Evolutionary conservation across 768 basidiomycete genomes (phyloP).

Genomic region (Termitomyces heimii): DNA sequence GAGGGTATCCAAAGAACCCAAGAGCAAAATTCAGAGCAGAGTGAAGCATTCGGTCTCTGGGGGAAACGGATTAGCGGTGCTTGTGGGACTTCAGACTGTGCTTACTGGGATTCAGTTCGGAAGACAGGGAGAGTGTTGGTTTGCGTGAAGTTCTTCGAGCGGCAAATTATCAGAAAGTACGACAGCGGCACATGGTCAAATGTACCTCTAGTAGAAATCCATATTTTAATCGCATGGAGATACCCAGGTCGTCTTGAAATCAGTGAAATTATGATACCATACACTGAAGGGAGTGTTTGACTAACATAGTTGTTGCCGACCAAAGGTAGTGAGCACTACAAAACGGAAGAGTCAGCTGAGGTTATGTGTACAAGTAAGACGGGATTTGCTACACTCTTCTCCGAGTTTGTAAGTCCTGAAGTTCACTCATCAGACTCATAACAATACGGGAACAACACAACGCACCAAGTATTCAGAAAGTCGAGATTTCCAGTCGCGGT

Average conservation of each 20-base stretch:
- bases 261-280: not conserved
- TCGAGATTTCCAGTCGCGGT: conserved; percentile 56
- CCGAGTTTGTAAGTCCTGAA: conserved; percentile 85
- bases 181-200: not conserved
- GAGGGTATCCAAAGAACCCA: conserved; percentile 75
- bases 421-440: not conserved
- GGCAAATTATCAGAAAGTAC: not conserved
- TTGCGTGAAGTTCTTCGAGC: conserved; percentile 48
- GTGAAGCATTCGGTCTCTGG: conserved; percentile 63
- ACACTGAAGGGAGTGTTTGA: not conserved
- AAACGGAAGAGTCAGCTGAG: not conserved
- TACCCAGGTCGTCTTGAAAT: conserved; percentile 53
- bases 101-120: conserved; percentile 67
- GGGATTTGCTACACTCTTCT: conserved; percentile 54
- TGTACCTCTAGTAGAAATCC: conserved; percentile 64
- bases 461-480: conserved; percentile 82
- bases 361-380: not conserved
- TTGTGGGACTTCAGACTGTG: no score
- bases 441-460: conserved; percentile 7
- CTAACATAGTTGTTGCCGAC: conserved; percentile 79
- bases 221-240: conserved; percentile 72
- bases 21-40: conserved; percentile 64
- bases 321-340: conserved; percentile 80
- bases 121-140: conserved; percentile 66
- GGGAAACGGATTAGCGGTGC: not conserved